Base-by-base conservation (phyloP, 192 early-diverging fungal species). In the Phycomyces blakesleeanus region DNA sequence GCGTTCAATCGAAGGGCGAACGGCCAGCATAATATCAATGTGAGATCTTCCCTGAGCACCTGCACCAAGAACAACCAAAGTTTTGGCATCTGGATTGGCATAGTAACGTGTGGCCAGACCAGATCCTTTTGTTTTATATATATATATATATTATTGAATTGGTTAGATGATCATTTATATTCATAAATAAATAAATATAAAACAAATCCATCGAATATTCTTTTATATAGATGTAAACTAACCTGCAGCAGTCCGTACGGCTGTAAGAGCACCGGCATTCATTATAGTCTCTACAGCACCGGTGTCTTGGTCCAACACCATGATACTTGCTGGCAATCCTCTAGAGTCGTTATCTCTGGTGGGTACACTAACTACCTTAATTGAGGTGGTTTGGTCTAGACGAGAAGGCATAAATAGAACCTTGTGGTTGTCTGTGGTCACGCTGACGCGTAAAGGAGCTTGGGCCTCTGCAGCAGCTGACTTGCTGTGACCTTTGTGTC, bases 331-430 rank as follows among this genome's bases (percentile, higher is more conserved):
- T 2, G 81, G 81, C 2, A 82, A 52, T 14, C 81, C 81, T 18
- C 44, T 47, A 3, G 64, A 57, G 49, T 74, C 70, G 12, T 74
- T 68, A 24, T 79, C 73, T 5, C 55, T 68, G 10, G 67, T 72
- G 12, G 81, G 81, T 0, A 75, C 67, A 53, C 78, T 76, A 12
- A 82, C 81, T 4, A 82, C 58, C 42, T 82, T 82, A 56, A 82
- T 66, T 22, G 69, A 67, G 0, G 81, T 74, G 16, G 70, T 66
- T 7, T 66, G 57, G 50, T 79, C 53, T 38, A 82, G 67, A 14
- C 81, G 68, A 15, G 78, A 73, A 8, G 81, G 81, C 81, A 82
- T 82, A 71, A 76, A 73, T 4, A 82, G 57, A 2, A 77, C 75
- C 11, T 63, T 37, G 57, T 80, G 78, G 15, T 25, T 47, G 0